These are phyloP conservation scores for Mariannaea sp. DNA, from an alignment of 2,329 filamentous ascomycete genomes.

Conservation along the genomic window DNA sequence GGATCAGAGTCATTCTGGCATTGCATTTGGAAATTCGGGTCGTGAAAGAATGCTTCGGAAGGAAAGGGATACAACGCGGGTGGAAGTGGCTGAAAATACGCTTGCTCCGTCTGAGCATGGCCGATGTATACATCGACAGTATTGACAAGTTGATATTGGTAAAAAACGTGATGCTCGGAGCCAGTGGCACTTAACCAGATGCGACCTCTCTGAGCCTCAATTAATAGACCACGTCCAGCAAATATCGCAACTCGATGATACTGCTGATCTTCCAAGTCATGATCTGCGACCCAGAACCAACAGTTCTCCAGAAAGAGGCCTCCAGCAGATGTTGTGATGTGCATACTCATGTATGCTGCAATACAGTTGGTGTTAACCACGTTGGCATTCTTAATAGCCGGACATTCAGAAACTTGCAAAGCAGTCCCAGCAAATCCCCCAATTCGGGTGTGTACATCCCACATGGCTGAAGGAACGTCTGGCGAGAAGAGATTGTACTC, in stretches of 20 bases:
- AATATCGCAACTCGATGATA: conserved; percentile 58
- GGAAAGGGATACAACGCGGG: conserved; percentile 62
- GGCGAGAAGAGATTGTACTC: conserved; percentile 70
- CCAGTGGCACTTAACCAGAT: conserved; percentile 69
- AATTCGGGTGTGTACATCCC: conserved; percentile 79
- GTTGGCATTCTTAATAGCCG: conserved; percentile 51
- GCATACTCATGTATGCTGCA: conserved; percentile 50
- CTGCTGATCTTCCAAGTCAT: conserved; percentile 57
- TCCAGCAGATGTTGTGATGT: conserved; percentile 46
- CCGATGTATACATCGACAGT: conserved; percentile 67
- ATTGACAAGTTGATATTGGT: conserved; percentile 68
- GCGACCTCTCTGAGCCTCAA: conserved; percentile 45
- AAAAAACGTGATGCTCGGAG: conserved; percentile 69
- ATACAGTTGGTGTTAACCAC: conserved; percentile 43
- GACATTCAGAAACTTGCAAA: conserved; percentile 69
- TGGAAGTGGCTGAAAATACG: conserved; percentile 73
- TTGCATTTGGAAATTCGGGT: conserved; percentile 31
- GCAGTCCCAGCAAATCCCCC: conserved; percentile 73
- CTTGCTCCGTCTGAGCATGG: conserved; percentile 70
- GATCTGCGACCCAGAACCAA: conserved; percentile 56
- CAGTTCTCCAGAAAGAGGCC: conserved; percentile 51
- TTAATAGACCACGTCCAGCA: conserved; percentile 55
- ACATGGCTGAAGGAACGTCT: conserved; percentile 58
- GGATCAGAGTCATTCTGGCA: conserved; percentile 50
- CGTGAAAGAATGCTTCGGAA: conserved; percentile 42